Base-by-base conservation (phyloP, 371 early-diverging fungal species). In the Mortierella sp. region DNA sequence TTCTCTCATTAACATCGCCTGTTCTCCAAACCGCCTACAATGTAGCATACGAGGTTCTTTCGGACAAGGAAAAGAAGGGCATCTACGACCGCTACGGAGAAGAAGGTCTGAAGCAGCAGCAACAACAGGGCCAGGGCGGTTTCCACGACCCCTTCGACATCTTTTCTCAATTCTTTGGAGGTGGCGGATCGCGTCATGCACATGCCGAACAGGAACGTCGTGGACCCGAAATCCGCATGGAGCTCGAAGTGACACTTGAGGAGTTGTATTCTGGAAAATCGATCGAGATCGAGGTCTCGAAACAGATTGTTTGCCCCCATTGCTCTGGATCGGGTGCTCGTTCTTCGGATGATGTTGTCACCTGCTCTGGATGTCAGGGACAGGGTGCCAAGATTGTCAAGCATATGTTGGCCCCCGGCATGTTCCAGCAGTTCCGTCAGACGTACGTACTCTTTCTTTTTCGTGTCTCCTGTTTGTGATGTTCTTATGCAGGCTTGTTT, bases 141-240 rank as follows among this genome's bases (percentile, higher is more conserved):
- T 97, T 96, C 92, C 97, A 96, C 79, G 96, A 98, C 83, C 97
- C 98, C 3, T 97, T 97, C 87, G 98, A 98, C 89, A 96, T 98
- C 74, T 98, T 98, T 87, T 92, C 95, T 11, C 97, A 98, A 89
- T 96, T 96, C 89, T 95, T 96, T 93, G 96, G 95, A 71, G 95
- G 63, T 6, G 90, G 63, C 18, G 90, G 90, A 27, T 88, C 89
- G 43, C 80, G 82, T 44, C 78, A 71, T 71, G 82, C 82, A 16
- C 85, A 88, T 58, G 87, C 81, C 29, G 81, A 83, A 16, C 88
- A 83, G 38, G 96, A 97, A 88, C 89, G 93, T 14, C 92, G 92
- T 80, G 99, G 99, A 4, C 95, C 96, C 4, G 94, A 95, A 77
- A 90, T 96, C 41, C 84, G 87, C n/a, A 89, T 98, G 74, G 92